These are phyloP conservation scores for Arachnomyces sp. DNA, from an alignment of 2,329 filamentous ascomycete genomes.

Conservation along the genomic window DNA sequence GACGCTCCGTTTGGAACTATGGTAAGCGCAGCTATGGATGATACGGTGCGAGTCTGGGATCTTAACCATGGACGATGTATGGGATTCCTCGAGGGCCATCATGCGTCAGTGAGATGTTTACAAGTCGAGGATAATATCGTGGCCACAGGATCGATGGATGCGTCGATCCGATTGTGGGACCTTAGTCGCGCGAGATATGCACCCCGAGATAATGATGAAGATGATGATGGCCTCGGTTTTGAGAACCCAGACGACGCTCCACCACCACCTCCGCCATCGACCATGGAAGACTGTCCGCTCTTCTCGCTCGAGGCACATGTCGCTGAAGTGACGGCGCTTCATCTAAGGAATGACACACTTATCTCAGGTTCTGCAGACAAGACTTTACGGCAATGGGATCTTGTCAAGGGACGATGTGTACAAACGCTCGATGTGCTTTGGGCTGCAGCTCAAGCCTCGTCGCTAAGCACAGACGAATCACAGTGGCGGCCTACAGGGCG, in stretches of 20 bases:
- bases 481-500: slow-evolving; percentile 65
- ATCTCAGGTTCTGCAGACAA: slow-evolving; percentile 97
- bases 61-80: slow-evolving; percentile 88
- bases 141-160: slow-evolving; percentile 89
- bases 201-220: slow-evolving; percentile 45
- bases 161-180: slow-evolving; percentile 92
- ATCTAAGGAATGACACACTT: slow-evolving; percentile 81
- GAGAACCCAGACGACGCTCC: slow-evolving; percentile 66
- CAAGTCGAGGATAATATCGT: slow-evolving; percentile 95
- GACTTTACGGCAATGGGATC: slow-evolving; percentile 93
- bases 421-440: slow-evolving; percentile 97
- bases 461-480: slow-evolving; percentile 50
- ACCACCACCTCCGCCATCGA: slow-evolving; percentile 59
- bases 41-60: slow-evolving; percentile 94
- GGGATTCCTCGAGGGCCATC: slow-evolving; percentile 84
- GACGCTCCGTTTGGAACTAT: slow-evolving; percentile 95
- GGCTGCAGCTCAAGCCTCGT: slow-evolving; percentile 86
- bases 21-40: slow-evolving; percentile 85
- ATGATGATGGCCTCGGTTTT: slow-evolving; percentile 59
- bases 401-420: slow-evolving; percentile 93
- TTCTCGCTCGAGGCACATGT: slow-evolving; percentile 85
- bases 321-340: slow-evolving; percentile 86
- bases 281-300: slow-evolving; percentile 83
- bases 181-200: slow-evolving; percentile 80
- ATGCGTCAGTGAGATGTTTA: slow-evolving; percentile 83